Conservation (phyloP, 2,329 filamentous ascomycete species). For the Sarocladium strictum region DNA sequence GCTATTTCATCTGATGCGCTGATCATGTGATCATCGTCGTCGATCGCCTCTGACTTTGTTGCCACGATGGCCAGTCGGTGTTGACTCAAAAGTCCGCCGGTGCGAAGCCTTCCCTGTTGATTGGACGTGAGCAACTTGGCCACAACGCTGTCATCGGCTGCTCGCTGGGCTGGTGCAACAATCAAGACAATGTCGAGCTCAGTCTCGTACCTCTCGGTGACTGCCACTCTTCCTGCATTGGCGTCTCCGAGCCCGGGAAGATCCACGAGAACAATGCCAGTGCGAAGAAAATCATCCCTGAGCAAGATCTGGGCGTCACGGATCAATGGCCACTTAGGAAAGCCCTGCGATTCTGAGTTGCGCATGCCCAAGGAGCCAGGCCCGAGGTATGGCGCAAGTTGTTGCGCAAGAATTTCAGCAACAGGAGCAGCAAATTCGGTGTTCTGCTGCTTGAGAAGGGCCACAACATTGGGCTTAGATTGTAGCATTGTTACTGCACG, state of each 20-base stretch:
- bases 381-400: no score
- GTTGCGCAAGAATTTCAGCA: no score
- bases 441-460: not conserved
- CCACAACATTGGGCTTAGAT: not conserved
- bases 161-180: not conserved
- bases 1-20: no score
- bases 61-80: not conserved
- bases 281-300: not conserved
- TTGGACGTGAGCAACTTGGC: not conserved
- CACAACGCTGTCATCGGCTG: not conserved
- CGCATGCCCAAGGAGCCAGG: no score
- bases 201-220: not conserved
- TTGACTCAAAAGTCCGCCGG: not conserved
- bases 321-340: not conserved
- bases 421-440: not conserved
- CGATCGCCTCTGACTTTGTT: not conserved
- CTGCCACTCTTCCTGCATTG: not conserved
- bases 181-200: not conserved
- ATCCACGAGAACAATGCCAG: not conserved
- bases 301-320: not conserved
- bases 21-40: no score
- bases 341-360: not conserved
- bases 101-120: not conserved
- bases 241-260: not conserved
- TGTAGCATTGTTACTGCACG: not conserved